A percentile compares a stretch with the other conserved stretches of the same genome.
Evolutionary conservation across 1,284 basidiomycete genomes (phyloP).

Genomic region (Cutaneotrichosporon arboriforme): DNA sequence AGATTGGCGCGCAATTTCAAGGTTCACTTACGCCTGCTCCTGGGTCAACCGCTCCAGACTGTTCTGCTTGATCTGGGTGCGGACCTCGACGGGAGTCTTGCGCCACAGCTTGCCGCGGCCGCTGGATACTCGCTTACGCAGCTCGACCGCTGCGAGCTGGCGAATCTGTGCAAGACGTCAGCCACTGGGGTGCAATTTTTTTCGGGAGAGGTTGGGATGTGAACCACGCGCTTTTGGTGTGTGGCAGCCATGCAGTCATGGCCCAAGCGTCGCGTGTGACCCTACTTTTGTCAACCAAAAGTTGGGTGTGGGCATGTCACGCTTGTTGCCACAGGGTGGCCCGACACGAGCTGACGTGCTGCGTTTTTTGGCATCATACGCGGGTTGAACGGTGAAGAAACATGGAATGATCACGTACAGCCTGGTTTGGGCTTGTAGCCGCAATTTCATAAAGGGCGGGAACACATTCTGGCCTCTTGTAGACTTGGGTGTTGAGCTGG

Average conservation of each 20-base stretch:
- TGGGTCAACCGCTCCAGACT: constrained; percentile 72
- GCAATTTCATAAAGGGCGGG: constrained; percentile 86
- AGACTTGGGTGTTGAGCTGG: constrained; percentile 82
- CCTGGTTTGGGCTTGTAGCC: constrained; percentile 67
- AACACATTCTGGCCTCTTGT: constrained; percentile 85
- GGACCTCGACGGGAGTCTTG: constrained; percentile 62
- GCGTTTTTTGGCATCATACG: too few relatives aligned
- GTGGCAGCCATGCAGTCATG: too few relatives aligned
- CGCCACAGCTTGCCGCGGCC: constrained; percentile 82
- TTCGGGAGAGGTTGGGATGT: too few relatives aligned
- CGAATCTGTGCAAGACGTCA: constrained; percentile 60
- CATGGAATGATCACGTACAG: constrained; percentile 3
- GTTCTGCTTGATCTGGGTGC: constrained; percentile 79
- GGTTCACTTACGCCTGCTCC: constrained; percentile 64
- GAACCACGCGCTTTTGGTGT: too few relatives aligned
- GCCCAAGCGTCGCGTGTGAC: too few relatives aligned
- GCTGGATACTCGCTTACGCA: constrained; percentile 82
- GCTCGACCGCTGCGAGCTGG: constrained; percentile 96
- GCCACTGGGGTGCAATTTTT: too few relatives aligned
- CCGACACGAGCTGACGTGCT: too few relatives aligned
- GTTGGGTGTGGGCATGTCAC: too few relatives aligned
- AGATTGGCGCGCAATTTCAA: background rate
- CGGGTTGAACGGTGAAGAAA: too few relatives aligned
- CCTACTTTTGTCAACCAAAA: too few relatives aligned
- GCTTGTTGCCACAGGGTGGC: too few relatives aligned